A percentile compares a stretch with the other conserved stretches of the same genome.
These are phyloP conservation scores for Pythium coloratum DNA, from an alignment of 352 stramenopile genomes.

Conservation along the genomic window DNA sequence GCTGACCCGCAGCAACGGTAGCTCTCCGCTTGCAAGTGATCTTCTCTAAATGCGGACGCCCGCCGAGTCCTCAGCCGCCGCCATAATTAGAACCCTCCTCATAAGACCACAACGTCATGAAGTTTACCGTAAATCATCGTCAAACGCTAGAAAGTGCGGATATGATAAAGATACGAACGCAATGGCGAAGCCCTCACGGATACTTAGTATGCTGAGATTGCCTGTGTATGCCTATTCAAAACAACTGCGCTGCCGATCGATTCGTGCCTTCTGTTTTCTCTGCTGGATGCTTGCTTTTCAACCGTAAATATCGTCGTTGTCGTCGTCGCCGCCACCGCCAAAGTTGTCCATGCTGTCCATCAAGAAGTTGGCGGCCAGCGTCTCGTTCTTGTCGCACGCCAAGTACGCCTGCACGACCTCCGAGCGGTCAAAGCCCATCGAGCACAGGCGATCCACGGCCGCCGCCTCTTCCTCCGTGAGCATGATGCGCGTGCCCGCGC, in stretches of 20 bases:
- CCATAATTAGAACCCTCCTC: background rate
- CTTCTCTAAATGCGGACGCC: conserved; percentile 4
- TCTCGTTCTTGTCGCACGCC: conserved; percentile 99
- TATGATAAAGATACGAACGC: too few relatives aligned
- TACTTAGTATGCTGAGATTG: conserved; percentile 6
- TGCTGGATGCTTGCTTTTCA: conserved; percentile 29
- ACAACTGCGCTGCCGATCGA: conserved; percentile 20
- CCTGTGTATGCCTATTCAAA: conserved; percentile 22
- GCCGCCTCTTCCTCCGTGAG: conserved; percentile 78
- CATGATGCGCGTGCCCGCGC: conserved; percentile 65
- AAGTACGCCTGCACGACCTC: conserved; percentile 97
- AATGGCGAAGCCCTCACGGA: background rate
- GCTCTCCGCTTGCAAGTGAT: too few relatives aligned
- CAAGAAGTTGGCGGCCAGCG: conserved; percentile 97
- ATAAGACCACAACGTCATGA: background rate
- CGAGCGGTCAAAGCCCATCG: conserved; percentile 89
- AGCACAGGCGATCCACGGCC: conserved; percentile 72
- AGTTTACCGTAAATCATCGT: background rate
- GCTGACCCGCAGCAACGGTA: too few relatives aligned
- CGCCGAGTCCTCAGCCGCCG: background rate
- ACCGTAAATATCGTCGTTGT: conserved; percentile 90
- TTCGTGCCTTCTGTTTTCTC: background rate
- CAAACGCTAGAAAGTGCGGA: too few relatives aligned
- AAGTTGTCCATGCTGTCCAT: conserved; percentile 92
- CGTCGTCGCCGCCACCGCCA: conserved; percentile 57